Conservation (phyloP, 2,329 filamentous ascomycete genomes). For the Fusarium globosum region DNA sequence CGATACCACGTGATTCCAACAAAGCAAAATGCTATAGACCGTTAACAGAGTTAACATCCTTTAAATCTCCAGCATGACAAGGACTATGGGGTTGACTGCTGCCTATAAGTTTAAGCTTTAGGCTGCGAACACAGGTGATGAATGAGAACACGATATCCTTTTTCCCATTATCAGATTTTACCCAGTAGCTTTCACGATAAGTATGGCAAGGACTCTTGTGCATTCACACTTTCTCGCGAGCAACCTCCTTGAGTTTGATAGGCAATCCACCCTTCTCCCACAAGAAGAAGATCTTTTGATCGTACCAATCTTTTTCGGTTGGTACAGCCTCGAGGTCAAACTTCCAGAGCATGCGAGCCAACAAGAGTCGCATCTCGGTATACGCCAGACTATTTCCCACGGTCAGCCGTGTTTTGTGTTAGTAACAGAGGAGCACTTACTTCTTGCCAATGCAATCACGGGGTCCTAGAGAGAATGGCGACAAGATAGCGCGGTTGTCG, state of each 20-base stretch:
- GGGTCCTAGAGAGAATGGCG: neutral
- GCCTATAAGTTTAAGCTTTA: no score
- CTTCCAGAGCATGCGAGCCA: conserved; percentile 11
- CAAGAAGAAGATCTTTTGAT: neutral
- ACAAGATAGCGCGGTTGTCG: neutral
- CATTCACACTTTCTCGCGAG: neutral
- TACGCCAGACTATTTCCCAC: neutral
- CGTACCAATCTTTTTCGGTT: neutral
- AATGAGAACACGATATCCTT: no score
- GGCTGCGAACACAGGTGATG: no score
- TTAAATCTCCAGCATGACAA: no score
- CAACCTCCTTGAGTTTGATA: neutral
- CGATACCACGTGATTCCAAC: no score
- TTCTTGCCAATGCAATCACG: conserved; percentile 18
- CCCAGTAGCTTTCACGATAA: no score
- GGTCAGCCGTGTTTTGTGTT: accelerated
- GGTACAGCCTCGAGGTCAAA: conserved; percentile 5
- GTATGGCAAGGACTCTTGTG: neutral
- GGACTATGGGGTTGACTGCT: no score
- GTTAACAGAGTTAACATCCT: no score
- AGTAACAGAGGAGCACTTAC: accelerated
- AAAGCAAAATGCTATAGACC: no score
- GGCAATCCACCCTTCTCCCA: neutral
- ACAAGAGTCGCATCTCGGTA: conserved; percentile 7
- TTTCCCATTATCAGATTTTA: no score